Percentiles rank a stretch among this genome's conserved stretches.
These are phyloP conservation scores for Lobosporangium transversale DNA, from an alignment of 192 early-diverging fungal genomes.

Conservation along the genomic window DNA sequence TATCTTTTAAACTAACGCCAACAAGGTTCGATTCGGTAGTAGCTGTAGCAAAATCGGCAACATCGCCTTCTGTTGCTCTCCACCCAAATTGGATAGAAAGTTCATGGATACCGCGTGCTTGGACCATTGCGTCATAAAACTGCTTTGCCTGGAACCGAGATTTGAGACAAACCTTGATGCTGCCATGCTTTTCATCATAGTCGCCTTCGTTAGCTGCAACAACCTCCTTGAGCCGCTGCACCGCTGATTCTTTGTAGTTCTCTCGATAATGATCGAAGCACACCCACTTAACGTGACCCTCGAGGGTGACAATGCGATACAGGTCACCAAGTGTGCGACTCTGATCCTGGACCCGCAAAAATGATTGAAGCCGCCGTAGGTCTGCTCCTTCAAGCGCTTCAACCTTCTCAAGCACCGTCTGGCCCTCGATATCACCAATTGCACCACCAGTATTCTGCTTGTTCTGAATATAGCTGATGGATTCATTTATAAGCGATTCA, in stretches of 20 bases:
- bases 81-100: background rate
- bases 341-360: background rate
- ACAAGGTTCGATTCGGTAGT: background rate
- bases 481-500: background rate
- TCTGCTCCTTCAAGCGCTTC: constrained; percentile 16
- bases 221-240: background rate
- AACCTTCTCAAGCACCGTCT: background rate
- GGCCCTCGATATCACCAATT: background rate
- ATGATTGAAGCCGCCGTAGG: background rate
- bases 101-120: background rate
- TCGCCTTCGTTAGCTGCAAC: background rate
- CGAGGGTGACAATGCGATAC: constrained; percentile 3
- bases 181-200: background rate
- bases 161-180: background rate
- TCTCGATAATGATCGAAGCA: constrained; percentile 12
- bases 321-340: constrained; percentile 4
- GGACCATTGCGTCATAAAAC: constrained; percentile 7
- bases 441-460: too few species aligned
- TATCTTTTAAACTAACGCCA: background rate
- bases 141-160: background rate
- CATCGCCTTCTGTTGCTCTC: constrained; percentile 4
- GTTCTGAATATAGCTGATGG: background rate
- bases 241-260: too few species aligned
- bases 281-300: constrained; percentile 27
- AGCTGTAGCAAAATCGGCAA: background rate